Evolutionary conservation across 23 red algal genomes (phyloP).

Genomic region (Gracilaria domingensis): DNA sequence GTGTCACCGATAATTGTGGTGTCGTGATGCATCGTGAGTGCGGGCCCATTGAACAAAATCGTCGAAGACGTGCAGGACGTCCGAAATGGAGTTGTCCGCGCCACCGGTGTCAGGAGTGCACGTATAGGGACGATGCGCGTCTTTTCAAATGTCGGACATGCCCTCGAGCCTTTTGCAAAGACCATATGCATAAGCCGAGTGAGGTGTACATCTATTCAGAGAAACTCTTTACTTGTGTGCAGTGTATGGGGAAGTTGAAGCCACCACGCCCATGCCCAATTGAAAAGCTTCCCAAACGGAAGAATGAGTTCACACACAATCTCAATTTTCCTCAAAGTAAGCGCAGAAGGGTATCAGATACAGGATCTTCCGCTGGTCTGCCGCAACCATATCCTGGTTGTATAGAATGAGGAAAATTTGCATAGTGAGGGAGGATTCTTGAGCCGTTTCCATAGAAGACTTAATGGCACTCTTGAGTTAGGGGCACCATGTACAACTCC

Average conservation of each 20-base stretch:
- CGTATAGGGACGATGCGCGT: constrained; percentile 24
- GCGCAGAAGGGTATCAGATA: neutral
- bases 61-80: constrained; percentile 8
- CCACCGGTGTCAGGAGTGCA: constrained; percentile 31
- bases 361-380: neutral
- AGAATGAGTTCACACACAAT: constrained; percentile 18
- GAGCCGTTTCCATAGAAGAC: no score
- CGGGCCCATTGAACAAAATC: neutral
- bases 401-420: neutral
- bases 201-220: constrained; percentile 46
- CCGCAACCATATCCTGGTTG: constrained; percentile 1
- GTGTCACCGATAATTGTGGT: constrained; percentile 30
- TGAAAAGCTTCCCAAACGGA: constrained; percentile 10
- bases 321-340: constrained; percentile 17
- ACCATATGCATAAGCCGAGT: constrained; percentile 38
- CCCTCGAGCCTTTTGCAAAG: constrained; percentile 35
- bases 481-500: no score
- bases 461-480: no score
- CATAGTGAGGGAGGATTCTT: no score
- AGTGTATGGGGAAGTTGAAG: constrained; percentile 38
- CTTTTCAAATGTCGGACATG: constrained; percentile 56
- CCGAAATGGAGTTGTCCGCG: constrained; percentile 39
- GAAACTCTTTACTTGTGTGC: constrained; percentile 26
- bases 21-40: constrained; percentile 54
- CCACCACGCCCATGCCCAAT: constrained; percentile 17